Percentiles rank a stretch among this genome's conserved stretches.
These are phyloP conservation scores for Plasmodium relictum DNA, from an alignment of 169 alveolate genomes.

Conservation along the genomic window DNA sequence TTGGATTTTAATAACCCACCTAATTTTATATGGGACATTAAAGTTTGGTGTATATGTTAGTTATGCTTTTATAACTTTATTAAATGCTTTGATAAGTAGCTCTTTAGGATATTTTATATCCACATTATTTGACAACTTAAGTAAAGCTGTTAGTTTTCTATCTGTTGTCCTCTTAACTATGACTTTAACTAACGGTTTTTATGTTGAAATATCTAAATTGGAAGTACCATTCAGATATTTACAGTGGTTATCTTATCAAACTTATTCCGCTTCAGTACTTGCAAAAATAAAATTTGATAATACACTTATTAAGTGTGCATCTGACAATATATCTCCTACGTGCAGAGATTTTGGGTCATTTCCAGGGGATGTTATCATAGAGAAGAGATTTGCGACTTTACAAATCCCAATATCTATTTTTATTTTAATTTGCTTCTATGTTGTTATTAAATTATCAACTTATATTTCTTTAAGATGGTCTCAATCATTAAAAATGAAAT, in stretches of 20 bases:
- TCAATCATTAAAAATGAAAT: conserved; percentile 49
- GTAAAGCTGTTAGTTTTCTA: conserved; percentile 53
- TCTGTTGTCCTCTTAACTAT: conserved; percentile 59
- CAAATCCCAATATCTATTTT: conserved; percentile 26
- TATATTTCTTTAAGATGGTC: conserved; percentile 64
- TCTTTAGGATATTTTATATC: conserved; percentile 68
- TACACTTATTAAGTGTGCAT: conserved; percentile 36
- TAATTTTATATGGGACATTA: conserved; percentile 40
- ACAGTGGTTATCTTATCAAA: conserved; percentile 69
- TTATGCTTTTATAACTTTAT: conserved; percentile 17
- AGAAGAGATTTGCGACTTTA: conserved; percentile 45
- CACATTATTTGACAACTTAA: conserved; percentile 58
- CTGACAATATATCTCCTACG: conserved; percentile 6
- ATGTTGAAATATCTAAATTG: conserved; percentile 47
- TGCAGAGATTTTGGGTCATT: conserved; percentile 16
- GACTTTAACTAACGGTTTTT: conserved; percentile 65
- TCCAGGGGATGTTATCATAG: conserved; percentile 38
- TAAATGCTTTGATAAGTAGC: conserved; percentile 60
- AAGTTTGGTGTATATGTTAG: conserved; percentile 37
- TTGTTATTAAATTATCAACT: conserved; percentile 21
- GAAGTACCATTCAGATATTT: conserved; percentile 48
- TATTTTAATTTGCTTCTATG: conserved; percentile 27
- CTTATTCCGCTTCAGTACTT: conserved; percentile 63
- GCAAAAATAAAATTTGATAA: conserved; percentile 56
- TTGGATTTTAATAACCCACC: conserved; percentile 44